A percentile compares a stretch with the other conserved stretches of the same genome.
Evolutionary conservation across 768 basidiomycete species (phyloP).

Genomic region (Lentinus brumalis): DNA sequence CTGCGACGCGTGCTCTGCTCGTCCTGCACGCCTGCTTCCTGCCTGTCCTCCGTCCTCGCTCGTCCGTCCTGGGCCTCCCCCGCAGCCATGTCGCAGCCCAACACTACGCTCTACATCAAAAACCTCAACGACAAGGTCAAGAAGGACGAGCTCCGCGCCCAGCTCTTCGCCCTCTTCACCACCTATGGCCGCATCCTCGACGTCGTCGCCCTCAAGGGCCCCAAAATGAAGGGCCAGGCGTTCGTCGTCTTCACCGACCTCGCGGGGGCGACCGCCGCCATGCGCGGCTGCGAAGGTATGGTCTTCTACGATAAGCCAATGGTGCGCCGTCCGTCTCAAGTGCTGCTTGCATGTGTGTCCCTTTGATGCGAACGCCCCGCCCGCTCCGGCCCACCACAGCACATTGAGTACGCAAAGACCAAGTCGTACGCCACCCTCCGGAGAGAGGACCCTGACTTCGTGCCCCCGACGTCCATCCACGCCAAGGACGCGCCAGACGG

Average conservation of each 20-base stretch:
- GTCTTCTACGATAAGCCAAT: constrained; percentile 90
- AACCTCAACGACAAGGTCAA: constrained; percentile 93
- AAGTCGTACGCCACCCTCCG: constrained; percentile 85
- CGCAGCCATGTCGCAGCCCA: constrained; percentile 58
- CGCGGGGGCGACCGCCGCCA: constrained; percentile 85
- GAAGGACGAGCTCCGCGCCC: constrained; percentile 83
- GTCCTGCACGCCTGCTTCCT: neutral
- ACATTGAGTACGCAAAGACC: constrained; percentile 86
- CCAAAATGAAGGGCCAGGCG: constrained; percentile 90
- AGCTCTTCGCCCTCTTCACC: constrained; percentile 87
- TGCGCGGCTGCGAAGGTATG: constrained; percentile 93
- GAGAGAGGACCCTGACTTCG: constrained; percentile 78
- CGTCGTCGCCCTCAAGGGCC: constrained; percentile 83
- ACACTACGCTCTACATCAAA: constrained; percentile 87
- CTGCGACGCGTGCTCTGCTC: constrained; percentile 1
- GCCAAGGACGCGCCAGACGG: constrained; percentile 40
- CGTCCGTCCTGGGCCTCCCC: neutral
- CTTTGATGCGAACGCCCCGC: constrained; percentile 30
- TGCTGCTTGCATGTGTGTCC: constrained; percentile 24
- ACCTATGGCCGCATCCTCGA: constrained; percentile 94
- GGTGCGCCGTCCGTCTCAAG: constrained; percentile 50
- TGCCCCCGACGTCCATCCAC: constrained; percentile 69
- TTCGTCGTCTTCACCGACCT: constrained; percentile 96
- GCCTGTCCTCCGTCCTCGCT: neutral
- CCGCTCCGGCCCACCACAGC: constrained; percentile 47